Percentiles rank a stretch among this genome's conserved stretches.
These are phyloP conservation scores for Aphanomyces astaci DNA, from an alignment of 352 stramenopile species.

Conservation along the genomic window DNA sequence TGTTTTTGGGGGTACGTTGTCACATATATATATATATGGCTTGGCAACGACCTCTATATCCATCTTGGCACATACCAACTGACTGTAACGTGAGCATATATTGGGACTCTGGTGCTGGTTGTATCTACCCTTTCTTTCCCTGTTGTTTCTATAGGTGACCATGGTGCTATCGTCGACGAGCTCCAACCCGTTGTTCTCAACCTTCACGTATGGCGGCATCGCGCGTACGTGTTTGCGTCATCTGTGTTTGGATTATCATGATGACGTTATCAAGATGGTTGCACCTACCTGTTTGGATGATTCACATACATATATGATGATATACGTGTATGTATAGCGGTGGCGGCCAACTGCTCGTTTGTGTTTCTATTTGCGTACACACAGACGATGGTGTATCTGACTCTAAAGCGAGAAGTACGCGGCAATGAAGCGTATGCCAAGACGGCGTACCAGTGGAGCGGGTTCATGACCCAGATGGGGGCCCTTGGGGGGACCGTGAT, in stretches of 20 bases:
- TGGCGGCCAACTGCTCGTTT: conserved; percentile 44
- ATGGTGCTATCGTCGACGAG: conserved; percentile 42
- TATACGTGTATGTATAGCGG: conserved; percentile 1
- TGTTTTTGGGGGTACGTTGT: conserved; percentile 43
- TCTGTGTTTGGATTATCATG: not conserved
- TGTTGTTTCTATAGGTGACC: conserved; percentile 30
- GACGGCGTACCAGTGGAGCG: conserved; percentile 62
- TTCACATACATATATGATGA: not conserved
- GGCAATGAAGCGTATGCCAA: conserved; percentile 32
- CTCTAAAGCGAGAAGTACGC: conserved; percentile 46
- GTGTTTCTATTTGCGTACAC: conserved; percentile 55
- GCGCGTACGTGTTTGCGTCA: conserved; percentile 32
- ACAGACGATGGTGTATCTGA: conserved; percentile 68
- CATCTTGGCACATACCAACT: too few species aligned
- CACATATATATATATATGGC: too few species aligned
- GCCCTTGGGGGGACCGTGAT: conserved; percentile 47
- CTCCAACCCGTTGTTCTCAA: conserved; percentile 35
- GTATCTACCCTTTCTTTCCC: not conserved
- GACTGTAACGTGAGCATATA: too few species aligned
- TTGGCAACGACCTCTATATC: too few species aligned
- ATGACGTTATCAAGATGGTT: not conserved
- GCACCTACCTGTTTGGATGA: not conserved
- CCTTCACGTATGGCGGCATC: conserved; percentile 35
- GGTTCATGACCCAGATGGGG: conserved; percentile 53
- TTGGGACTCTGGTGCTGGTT: not conserved